Conservation (phyloP, 2,329 filamentous ascomycete species). For the Chlorencoelia australis region DNA sequence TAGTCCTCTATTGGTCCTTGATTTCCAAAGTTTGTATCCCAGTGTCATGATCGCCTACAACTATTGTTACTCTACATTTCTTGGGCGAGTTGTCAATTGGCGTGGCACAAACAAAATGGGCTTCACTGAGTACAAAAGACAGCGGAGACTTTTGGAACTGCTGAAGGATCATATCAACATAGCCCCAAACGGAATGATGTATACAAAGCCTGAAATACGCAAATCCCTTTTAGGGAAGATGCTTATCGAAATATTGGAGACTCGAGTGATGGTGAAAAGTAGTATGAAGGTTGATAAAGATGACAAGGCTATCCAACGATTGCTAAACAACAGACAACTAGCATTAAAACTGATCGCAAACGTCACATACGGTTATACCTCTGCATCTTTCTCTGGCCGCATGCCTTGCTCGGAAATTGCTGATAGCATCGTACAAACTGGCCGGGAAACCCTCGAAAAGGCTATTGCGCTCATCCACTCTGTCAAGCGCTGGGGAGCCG, state of each 20-base stretch:
- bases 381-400: slow-evolving; percentile 88
- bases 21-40: slow-evolving; percentile 93
- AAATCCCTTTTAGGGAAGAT: slow-evolving; percentile 92
- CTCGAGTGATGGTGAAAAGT: slow-evolving; percentile 92
- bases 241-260: slow-evolving; percentile 91
- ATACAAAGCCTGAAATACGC: slow-evolving; percentile 71
- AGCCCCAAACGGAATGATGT: slow-evolving; percentile 94
- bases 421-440: slow-evolving; percentile 95
- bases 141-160: slow-evolving; percentile 63
- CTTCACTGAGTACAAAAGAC: slow-evolving; percentile 75
- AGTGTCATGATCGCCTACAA: slow-evolving; percentile 99
- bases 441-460: slow-evolving; percentile 85
- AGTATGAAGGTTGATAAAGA: slow-evolving; percentile 93
- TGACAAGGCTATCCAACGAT: slow-evolving; percentile 72
- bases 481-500: slow-evolving; percentile 76
- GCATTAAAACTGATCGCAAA: slow-evolving; percentile 96
- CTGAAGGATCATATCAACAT: slow-evolving; percentile 83
- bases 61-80: slow-evolving; percentile 94
- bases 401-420: slow-evolving; percentile 99
- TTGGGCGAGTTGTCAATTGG: slow-evolving; percentile 80
- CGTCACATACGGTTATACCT: slow-evolving; percentile 96
- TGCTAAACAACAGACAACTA: slow-evolving; percentile 87
- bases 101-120: slow-evolving; percentile 92
- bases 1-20: slow-evolving; percentile 79
- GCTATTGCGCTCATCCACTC: slow-evolving; percentile 90